Percentiles rank a stretch among this genome's conserved stretches.
Evolutionary conservation across 495 filamentous ascomycete species (phyloP).

Genomic region (Paragyromitra xinjiangensis): DNA sequence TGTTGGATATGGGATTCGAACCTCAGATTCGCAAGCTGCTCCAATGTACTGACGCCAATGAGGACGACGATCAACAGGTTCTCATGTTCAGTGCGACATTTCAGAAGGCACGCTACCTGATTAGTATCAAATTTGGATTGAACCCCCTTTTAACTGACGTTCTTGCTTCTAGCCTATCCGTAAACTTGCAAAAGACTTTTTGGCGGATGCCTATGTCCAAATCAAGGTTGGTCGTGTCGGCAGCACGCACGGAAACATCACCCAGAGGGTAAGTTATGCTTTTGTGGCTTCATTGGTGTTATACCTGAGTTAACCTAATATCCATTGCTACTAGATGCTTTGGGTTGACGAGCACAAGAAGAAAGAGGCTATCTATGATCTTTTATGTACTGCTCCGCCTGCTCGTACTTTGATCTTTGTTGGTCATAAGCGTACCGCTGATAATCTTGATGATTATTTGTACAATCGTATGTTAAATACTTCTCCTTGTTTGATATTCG

Average conservation of each 20-base stretch:
- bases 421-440: slow-evolving; percentile 77
- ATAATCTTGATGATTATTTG: slow-evolving; percentile 85
- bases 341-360: slow-evolving; percentile 71
- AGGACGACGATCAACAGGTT: slow-evolving; percentile 81
- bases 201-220: slow-evolving; percentile 75
- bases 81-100: slow-evolving; percentile 98
- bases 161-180: slow-evolving; percentile 71
- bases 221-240: slow-evolving; percentile 87
- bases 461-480: slow-evolving; percentile 66
- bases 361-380: slow-evolving; percentile 73
- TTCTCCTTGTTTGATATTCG: neutral
- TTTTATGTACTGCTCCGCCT: slow-evolving; percentile 72
- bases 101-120: slow-evolving; percentile 28
- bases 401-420: slow-evolving; percentile 91
- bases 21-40: slow-evolving; percentile 61
- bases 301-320: slow-evolving; percentile 13
- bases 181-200: slow-evolving; percentile 75
- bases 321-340: slow-evolving; percentile 62
- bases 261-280: slow-evolving; percentile 64
- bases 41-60: slow-evolving; percentile 64
- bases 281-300: slow-evolving; percentile 52
- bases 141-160: neutral
- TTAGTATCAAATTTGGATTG: neutral
- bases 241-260: slow-evolving; percentile 77
- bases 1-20: slow-evolving; percentile 67